Evolutionary conservation across 129 eudicot genomes (phyloP), one percentile per base, ranked within the genome.

Genomic region (Dittrichia graveolens): DNA sequence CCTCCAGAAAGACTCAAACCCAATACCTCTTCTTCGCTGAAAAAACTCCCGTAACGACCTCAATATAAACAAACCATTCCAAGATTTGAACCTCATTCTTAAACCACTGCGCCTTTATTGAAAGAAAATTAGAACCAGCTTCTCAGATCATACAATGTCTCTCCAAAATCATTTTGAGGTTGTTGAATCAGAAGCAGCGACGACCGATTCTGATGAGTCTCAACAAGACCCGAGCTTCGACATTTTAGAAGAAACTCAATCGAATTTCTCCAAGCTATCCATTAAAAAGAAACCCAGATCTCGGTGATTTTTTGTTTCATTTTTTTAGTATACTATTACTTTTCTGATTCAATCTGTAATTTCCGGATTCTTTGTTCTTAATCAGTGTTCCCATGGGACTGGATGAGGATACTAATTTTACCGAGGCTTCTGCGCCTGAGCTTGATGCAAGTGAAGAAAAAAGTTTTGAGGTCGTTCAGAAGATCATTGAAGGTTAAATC

Each of bases 221-320:
- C 80, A 72, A 61, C 72, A 80, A 7, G 96, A 86, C 37, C 95
- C 97, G 34, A 75, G 37, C 63, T 91, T 83, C 55, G 80, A 81
- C 52, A 46, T 74, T 54, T 71, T 83, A 31, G 87, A 84, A 65
- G 83, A 80, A 54, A 78, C 89, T 60, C 86, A 54, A 58, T 80
- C 85, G 11, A 78, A 41, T 0, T 40, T 92, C 3, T 92, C 97
- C 9, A 61, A 72, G 24, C 82, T 92, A 40, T 86, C 93, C 11
- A 79, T 88, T 76, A 79, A 74, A 45, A 75, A 69, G 48, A 85
- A 77, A 65, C 13, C 81, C 53, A 82, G 46, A 13, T 45, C 79
- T 60, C 73, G 87, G 92, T 88, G 45, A 16, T 58, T 12, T 41
- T 7, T 38, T 42, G 3, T 45, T 11, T n/a, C 42, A 13, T 47